Evolutionary conservation across 345 rosid species (phyloP), one percentile per base, ranked within the genome.

Genomic region (Populus euphratica): DNA sequence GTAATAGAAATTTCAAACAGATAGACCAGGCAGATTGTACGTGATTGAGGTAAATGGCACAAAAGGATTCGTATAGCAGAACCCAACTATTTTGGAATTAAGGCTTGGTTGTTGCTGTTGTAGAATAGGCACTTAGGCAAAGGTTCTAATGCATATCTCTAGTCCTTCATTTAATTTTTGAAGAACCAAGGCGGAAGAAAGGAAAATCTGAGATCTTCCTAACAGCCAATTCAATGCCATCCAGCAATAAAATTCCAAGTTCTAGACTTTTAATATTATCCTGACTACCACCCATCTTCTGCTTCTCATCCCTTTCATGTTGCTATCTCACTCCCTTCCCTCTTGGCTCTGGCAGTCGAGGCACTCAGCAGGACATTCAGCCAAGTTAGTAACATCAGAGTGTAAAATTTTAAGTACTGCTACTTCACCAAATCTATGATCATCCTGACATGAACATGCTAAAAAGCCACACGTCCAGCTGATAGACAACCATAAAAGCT

Each of bases 111-210:
- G 43, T 39, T 39, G 43, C 8, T 39, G 43, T 39, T 39, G 43
- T 39, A 39, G 43, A 39, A 39, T 33, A 33, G 36, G 36, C 36
- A 33, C 36, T 33, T 39, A 39, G 43, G 36, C 13, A 13, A 2
- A 11, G 12, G 7, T 75, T 50, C 6, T 35, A 39, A 35, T 38
- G 29, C 36, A 16, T 38, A 3, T 68, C 64, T 44, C 16, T 11
- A 31, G 35, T 23, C 31, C 27, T 38, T n/a, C 38, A 38, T 52
- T 3, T n/a, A 44, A 44, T 31, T 39, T 49, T 70, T 66, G 63
- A 63, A 63, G 36, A 59, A 23, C 49, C 52, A 49, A 49, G 41
- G 50, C 70, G 43, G 39, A 49, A 25, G 41, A 76, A 69, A 76
- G 7, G 43, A 72, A 39, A n/a, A 36, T 71, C 11, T 2, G 29